Evolutionary conservation across 148 eudicot species (phyloP).

Genomic region (Vaccinium macrocarpon): DNA sequence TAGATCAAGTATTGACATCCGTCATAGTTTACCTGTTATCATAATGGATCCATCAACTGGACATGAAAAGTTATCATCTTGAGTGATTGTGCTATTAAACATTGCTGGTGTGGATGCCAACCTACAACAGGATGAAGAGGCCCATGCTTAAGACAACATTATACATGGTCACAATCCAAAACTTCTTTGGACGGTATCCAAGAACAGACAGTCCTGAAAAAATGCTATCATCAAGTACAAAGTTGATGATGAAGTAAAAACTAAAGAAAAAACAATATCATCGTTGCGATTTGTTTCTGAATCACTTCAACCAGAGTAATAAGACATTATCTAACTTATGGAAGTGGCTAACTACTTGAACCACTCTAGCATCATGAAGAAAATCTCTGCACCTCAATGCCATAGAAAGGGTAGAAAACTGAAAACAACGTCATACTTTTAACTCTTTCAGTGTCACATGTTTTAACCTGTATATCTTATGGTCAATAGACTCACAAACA

Average conservation of each 20-base stretch:
- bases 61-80: slow-evolving; percentile 56
- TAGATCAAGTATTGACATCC: neutral
- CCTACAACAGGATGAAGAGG: slow-evolving; percentile 36
- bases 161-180: neutral
- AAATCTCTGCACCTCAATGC: neutral
- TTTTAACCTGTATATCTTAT: neutral
- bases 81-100: slow-evolving; percentile 90
- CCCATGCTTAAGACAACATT: neutral
- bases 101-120: slow-evolving; percentile 97
- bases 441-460: neutral
- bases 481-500: neutral
- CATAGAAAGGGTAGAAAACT: neutral
- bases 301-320: slow-evolving; percentile 8
- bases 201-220: neutral
- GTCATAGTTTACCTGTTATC: slow-evolving; percentile 70
- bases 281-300: neutral
- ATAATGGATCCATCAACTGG: slow-evolving; percentile 96
- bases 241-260: neutral
- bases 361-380: neutral
- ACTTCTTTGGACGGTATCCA: neutral
- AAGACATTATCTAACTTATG: neutral
- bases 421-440: neutral
- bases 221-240: neutral
- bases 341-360: neutral
- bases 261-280: neutral